Percentiles rank a stretch among this genome's conserved stretches.
These are phyloP conservation scores for Teunomyces kruisii DNA, from an alignment of 805 yeast genomes.

Conservation along the genomic window DNA sequence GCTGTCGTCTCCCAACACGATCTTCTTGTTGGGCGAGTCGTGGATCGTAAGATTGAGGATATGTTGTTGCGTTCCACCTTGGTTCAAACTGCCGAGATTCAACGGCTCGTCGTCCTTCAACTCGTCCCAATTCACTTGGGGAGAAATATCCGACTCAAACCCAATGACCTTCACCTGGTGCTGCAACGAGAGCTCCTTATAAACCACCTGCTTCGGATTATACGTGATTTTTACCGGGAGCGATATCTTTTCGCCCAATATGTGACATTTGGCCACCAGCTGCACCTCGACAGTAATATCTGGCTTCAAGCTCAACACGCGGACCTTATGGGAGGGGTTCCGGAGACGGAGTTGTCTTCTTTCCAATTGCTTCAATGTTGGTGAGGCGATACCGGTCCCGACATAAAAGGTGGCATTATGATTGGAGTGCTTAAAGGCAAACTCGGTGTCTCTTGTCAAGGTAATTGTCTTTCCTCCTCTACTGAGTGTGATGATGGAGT, in stretches of 20 bases:
- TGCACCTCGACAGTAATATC: conserved; percentile 14
- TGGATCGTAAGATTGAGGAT: conserved; percentile 23
- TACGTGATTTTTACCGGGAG: conserved; percentile 21
- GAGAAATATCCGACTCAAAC: conserved; percentile 13
- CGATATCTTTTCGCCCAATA: conserved; percentile 31
- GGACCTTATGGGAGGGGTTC: background rate
- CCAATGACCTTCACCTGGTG: conserved; percentile 20
- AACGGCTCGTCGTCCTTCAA: conserved; percentile 42
- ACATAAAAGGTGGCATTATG: background rate
- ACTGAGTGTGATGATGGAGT: background rate
- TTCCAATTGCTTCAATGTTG: background rate
- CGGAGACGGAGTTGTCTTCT: background rate
- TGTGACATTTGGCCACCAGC: conserved; percentile 10
- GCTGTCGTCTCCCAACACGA: conserved; percentile 6
- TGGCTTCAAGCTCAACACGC: conserved; percentile 21
- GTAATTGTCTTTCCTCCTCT: background rate
- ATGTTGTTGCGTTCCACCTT: conserved; percentile 8
- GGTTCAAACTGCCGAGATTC: conserved; percentile 16
- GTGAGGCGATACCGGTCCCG: background rate
- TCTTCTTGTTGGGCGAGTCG: conserved; percentile 16
- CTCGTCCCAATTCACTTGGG: conserved; percentile 32
- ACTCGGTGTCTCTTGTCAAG: background rate
- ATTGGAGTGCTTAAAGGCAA: background rate
- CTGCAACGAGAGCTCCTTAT: conserved; percentile 20
- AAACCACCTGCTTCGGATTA: conserved; percentile 14